These are phyloP conservation scores for Achaetomiella virescens DNA, from an alignment of 495 filamentous ascomycete species.

Conservation along the genomic window DNA sequence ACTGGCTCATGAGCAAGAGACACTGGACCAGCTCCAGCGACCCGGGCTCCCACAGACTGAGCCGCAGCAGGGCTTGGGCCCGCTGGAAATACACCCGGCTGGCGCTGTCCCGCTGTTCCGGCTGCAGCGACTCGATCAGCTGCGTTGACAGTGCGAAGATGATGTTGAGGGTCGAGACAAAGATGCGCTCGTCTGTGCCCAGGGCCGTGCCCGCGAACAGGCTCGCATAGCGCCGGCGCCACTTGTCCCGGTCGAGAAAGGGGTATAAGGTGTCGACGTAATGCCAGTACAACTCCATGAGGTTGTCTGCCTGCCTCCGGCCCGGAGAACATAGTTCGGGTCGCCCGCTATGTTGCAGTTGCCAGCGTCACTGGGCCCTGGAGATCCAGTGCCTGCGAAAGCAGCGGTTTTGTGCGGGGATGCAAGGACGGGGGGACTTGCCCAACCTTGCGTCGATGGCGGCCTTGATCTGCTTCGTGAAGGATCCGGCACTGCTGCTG, in stretches of 20 bases:
- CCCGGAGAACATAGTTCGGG: neutral
- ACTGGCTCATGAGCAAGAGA: neutral
- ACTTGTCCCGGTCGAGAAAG: neutral
- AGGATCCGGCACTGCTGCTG: too few species aligned
- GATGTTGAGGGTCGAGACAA: neutral
- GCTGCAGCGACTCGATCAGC: neutral
- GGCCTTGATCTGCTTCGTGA: neutral
- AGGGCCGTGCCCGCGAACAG: neutral
- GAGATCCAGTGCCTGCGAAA: too few species aligned
- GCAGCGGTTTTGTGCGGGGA: too few species aligned
- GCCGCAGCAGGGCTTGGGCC: neutral
- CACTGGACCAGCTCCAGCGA: conserved; percentile 1
- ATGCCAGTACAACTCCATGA: neutral
- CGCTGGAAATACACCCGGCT: neutral
- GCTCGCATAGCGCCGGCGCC: neutral
- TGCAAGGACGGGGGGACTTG: too few species aligned
- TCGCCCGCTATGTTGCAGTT: neutral
- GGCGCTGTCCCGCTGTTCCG: neutral
- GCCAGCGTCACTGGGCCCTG: neutral
- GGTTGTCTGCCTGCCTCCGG: neutral
- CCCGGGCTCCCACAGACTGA: neutral
- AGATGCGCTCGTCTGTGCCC: neutral
- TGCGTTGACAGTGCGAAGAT: conserved; percentile 1
- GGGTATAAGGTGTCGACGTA: neutral
- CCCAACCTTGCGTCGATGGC: neutral